Conservation (phyloP, 805 yeast species). For the Pichia pseudocactophila region DNA sequence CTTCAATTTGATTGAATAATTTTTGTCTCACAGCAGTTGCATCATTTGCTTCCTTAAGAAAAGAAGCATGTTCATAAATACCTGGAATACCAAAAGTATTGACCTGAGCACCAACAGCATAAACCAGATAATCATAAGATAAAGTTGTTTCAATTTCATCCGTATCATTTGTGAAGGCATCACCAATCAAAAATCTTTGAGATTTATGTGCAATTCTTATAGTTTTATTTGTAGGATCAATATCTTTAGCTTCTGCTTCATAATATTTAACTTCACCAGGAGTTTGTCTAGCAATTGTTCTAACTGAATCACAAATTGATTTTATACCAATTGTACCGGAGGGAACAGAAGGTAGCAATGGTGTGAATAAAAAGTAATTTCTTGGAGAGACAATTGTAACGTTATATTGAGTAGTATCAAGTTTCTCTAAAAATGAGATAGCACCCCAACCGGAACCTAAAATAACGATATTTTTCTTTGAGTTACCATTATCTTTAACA, state of each 20-base stretch:
- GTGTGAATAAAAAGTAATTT: constrained; percentile 92
- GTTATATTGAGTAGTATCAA: constrained; percentile 81
- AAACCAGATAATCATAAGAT: constrained; percentile 74
- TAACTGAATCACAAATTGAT: constrained; percentile 89
- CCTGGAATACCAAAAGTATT: constrained; percentile 95
- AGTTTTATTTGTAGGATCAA: constrained; percentile 63
- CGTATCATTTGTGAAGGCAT: constrained; percentile 39
- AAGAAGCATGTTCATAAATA: constrained; percentile 79
- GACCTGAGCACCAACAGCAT: constrained; percentile 93
- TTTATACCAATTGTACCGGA: constrained; percentile 87
- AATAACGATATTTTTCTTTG: constrained; percentile 67
- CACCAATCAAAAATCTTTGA: constrained; percentile 46
- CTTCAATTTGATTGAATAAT: constrained; percentile 81
- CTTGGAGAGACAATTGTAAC: constrained; percentile 89
- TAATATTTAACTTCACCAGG: constrained; percentile 72
- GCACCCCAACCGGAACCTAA: constrained; percentile 96
- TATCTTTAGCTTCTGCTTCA: constrained; percentile 84
- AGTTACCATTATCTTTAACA: constrained; percentile 40
- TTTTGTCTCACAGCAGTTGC: constrained; percentile 75
- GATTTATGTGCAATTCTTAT: constrained; percentile 52
- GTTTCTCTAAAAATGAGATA: constrained; percentile 69
- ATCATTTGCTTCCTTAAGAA: constrained; percentile 84
- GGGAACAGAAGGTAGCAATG: constrained; percentile 90
- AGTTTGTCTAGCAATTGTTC: constrained; percentile 69
- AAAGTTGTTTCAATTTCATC: constrained; percentile 38